Evolutionary conservation across 148 eudicot genomes (phyloP), one percentile per base, ranked within the genome.

Genomic region (Amaranthus hypochondriacus): DNA sequence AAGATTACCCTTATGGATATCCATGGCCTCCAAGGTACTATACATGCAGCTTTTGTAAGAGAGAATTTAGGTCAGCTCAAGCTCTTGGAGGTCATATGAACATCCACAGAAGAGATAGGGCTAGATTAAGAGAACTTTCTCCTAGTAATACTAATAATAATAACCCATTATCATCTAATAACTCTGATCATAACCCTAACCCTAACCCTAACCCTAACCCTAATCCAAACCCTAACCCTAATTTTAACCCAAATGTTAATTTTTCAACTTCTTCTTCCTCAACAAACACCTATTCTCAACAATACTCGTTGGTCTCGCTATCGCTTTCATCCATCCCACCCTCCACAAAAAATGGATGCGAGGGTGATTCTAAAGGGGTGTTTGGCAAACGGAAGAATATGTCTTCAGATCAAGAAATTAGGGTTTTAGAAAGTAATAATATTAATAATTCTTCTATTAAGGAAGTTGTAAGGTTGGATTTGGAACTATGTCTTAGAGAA

Each of bases 71-170:
- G 71, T 89, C 94, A 66, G 92, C 94, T 73, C 94, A 89, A 81
- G 97, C 97, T 48, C 85, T 91, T 66, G 97, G 97, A 5, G 97
- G 97, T 68, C 97, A 91, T 63, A 91, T 91, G 97, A 91, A 91
- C 74, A 82, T 90, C 66, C 96, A 90, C 72, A 82, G 96, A 78
- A 86, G 92, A 88, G 96, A 90, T 73, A 80, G 90, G 57, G 96
- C 96, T 55, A 79, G 80, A 68, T 70, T 84, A 74, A 85, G 85
- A 56, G 78, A 74, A 62, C 80, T 72, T 21, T 81, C 86, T 69
- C 75, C 76, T 68, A 60, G 3, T 60, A 50, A 50, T 68, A 68
- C 50, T 68, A 51, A 15, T 58, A 59, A 28, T 44, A 60, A 72
- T 62, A 42, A 64, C 51, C 73, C 76, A 14, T 1, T 64, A 39